phyloP scores from a whole-genome alignment of 2,329 filamentous ascomycete genomes.

The Podosphaera xanthii region DNA sequence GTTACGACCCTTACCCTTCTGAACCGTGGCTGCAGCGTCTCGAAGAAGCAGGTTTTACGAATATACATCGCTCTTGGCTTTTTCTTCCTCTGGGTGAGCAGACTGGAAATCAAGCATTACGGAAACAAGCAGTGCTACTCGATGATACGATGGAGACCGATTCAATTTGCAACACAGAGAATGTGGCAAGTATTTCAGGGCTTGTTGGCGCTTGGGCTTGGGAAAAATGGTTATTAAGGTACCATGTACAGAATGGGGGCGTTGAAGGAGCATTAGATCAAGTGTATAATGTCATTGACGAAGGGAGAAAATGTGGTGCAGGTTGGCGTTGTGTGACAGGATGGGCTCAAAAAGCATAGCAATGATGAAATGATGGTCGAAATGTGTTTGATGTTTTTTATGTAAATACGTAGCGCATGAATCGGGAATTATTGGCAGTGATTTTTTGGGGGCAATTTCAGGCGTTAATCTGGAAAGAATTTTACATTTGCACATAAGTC shows the following conservation, averaged over 20 bases:
- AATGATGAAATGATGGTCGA: neutral
- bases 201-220: constrained; percentile 73
- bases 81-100: constrained; percentile 59
- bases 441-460: neutral
- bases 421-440: neutral
- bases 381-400: neutral
- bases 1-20: constrained; percentile 70
- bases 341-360: constrained; percentile 37
- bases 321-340: constrained; percentile 39
- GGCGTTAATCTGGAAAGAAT: neutral
- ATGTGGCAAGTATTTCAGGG: constrained; percentile 53
- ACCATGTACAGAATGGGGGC: constrained; percentile 68
- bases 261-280: constrained; percentile 37
- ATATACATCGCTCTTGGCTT: constrained; percentile 68
- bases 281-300: constrained; percentile 37
- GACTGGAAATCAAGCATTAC: constrained; percentile 20
- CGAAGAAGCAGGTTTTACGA: constrained; percentile 50
- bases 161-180: constrained; percentile 46
- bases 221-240: constrained; percentile 87
- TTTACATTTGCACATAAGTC: no score
- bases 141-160: constrained; percentile 31
- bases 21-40: constrained; percentile 61
- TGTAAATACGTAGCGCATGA: neutral
- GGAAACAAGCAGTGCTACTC: constrained; percentile 18
- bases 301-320: constrained; percentile 34